A percentile compares a stretch with the other conserved stretches of the same genome.
These are phyloP conservation scores for Trichoderma endophyticum DNA, from an alignment of 2,329 filamentous ascomycete species.

Conservation along the genomic window DNA sequence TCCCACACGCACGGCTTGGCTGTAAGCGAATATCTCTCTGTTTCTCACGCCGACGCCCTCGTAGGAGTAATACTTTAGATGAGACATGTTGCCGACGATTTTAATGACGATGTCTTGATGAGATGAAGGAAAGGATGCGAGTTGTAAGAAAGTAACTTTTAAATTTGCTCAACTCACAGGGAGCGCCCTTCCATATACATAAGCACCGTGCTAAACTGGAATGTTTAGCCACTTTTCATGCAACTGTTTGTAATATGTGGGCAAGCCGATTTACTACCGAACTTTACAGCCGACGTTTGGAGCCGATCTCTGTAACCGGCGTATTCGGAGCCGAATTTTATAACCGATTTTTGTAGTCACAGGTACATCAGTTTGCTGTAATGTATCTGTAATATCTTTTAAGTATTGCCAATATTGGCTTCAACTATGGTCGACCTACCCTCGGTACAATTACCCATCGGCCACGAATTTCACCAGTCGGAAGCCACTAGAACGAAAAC, in stretches of 20 bases:
- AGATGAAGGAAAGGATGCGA: not conserved
- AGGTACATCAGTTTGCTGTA: not conserved
- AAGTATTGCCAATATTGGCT: no score
- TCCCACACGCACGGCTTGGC: conserved; percentile 45
- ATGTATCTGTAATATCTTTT: not conserved
- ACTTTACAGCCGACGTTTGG: not conserved
- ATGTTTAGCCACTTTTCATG: not conserved
- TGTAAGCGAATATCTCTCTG: not conserved
- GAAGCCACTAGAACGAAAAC: no score
- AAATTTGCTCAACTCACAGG: not conserved
- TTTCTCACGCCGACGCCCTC: not conserved
- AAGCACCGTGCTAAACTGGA: not conserved
- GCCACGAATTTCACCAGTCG: no score
- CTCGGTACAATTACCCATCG: no score
- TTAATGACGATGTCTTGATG: not conserved
- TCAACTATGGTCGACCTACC: no score
- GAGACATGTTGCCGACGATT: not conserved
- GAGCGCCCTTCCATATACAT: not conserved
- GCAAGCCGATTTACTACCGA: not conserved
- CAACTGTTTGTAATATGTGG: not conserved
- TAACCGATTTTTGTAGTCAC: not conserved
- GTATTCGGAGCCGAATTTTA: not conserved
- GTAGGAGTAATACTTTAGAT: not conserved
- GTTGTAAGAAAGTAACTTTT: not conserved
- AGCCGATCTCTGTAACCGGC: not conserved